These are phyloP conservation scores for Aspergillus calidoustus DNA, from an alignment of 2,329 filamentous ascomycete species.

Conservation along the genomic window DNA sequence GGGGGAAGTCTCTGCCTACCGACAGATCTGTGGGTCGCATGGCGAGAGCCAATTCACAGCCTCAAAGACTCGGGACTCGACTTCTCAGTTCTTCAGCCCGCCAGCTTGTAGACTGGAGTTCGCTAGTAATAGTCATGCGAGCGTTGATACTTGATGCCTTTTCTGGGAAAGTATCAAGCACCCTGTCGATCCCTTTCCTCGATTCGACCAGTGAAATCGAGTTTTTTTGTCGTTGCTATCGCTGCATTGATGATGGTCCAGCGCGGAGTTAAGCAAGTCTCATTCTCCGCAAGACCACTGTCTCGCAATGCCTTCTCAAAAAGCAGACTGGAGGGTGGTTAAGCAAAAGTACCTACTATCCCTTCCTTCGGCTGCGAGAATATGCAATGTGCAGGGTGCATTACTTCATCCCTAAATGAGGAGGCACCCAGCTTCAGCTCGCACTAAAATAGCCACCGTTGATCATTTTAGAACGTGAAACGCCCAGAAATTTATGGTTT, in stretches of 20 bases:
- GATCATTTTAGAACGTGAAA: conserved; percentile 10
- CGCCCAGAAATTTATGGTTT: conserved; percentile 4
- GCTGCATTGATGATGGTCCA: not conserved
- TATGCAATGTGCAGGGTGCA: not conserved
- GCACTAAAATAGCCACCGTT: conserved; percentile 7
- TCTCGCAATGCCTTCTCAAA: not conserved
- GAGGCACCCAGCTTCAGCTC: not conserved
- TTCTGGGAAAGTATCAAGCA: not conserved
- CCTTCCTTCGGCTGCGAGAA: not conserved
- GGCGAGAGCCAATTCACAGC: conserved; percentile 6
- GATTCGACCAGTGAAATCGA: not conserved
- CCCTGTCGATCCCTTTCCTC: not conserved
- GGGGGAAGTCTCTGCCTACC: not conserved
- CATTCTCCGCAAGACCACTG: not conserved
- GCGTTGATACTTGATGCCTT: not conserved
- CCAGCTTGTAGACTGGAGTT: not conserved
- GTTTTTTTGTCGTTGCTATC: not conserved
- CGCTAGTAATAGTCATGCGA: not conserved
- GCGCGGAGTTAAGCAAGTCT: not conserved
- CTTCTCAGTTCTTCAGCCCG: not conserved
- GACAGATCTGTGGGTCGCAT: not conserved
- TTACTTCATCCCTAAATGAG: not conserved
- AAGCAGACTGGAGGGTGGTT: not conserved
- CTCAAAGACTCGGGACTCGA: not conserved
- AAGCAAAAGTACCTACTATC: not conserved